These are phyloP conservation scores for Hypsizygus marmoreus DNA, from an alignment of 768 basidiomycete species.

Conservation along the genomic window DNA sequence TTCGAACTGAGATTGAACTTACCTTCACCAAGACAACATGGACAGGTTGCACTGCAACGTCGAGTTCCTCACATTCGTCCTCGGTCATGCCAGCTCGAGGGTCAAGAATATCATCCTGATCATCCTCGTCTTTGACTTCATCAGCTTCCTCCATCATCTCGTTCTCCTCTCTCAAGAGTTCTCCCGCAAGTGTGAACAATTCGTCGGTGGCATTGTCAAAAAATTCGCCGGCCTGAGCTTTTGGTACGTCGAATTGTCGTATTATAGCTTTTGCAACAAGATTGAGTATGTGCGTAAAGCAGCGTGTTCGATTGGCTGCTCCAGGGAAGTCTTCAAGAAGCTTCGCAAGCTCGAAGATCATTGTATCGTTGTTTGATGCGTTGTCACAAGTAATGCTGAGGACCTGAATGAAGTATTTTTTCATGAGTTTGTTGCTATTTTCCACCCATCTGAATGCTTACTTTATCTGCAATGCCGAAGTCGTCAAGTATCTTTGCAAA, in stretches of 20 bases:
- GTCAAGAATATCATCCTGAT: conserved; percentile 19
- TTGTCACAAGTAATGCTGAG: conserved; percentile 39
- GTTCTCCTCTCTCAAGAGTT: conserved; percentile 14
- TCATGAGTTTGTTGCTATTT: not conserved
- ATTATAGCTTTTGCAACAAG: conserved; percentile 34
- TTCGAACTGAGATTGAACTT: conserved; percentile 1
- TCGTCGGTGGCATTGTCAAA: conserved; percentile 5
- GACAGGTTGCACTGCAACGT: conserved; percentile 22
- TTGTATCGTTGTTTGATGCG: conserved; percentile 33
- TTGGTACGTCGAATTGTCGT: conserved; percentile 31
- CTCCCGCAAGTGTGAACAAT: conserved; percentile 14
- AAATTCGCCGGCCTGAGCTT: conserved; percentile 10
- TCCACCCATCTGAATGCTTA: conserved; percentile 17
- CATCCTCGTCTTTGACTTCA: conserved; percentile 14
- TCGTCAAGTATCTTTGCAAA: conserved; percentile 34
- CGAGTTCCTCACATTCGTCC: conserved; percentile 15
- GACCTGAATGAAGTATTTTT: conserved; percentile 21
- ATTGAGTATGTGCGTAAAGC: conserved; percentile 42
- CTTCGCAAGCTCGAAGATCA: conserved; percentile 28
- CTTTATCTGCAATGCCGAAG: conserved; percentile 36
- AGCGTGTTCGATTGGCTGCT: conserved; percentile 24
- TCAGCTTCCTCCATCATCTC: conserved; percentile 4
- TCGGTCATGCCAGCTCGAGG: conserved; percentile 12
- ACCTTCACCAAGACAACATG: conserved; percentile 34
- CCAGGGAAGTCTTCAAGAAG: conserved; percentile 25